Percentiles rank a stretch among this genome's conserved stretches.
Evolutionary conservation across 192 early-diverging fungal genomes (phyloP).

Genomic region (Linnemannia schmuckeri): DNA sequence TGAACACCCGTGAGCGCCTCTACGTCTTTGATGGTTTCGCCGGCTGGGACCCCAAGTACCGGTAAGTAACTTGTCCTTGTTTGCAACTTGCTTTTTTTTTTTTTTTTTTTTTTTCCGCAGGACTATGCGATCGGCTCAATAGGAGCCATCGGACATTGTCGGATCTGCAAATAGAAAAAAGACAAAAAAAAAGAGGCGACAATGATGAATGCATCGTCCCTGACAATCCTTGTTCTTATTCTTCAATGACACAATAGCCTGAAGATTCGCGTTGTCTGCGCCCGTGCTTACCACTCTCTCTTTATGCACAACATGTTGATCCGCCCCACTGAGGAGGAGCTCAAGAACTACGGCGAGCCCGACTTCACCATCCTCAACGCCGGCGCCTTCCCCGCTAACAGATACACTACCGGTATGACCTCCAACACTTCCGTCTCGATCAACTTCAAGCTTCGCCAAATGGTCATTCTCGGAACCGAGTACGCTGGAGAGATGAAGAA

Average conservation of each 20-base stretch:
- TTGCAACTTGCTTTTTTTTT: too few relatives aligned
- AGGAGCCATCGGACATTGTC: background rate
- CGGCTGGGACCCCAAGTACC: constrained; percentile 98
- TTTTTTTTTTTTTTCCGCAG: too few relatives aligned
- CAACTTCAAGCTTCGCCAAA: constrained; percentile 94
- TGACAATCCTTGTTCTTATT: background rate
- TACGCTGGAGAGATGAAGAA: constrained; percentile 99
- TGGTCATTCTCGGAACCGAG: constrained; percentile 98
- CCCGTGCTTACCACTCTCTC: constrained; percentile 95
- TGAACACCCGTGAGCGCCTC: constrained; percentile 93
- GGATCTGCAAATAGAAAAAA: constrained; percentile 2
- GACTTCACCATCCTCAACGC: constrained; percentile 99
- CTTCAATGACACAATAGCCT: constrained; percentile 60
- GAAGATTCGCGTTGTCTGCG: constrained; percentile 96
- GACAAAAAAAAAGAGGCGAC: background rate
- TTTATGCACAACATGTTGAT: constrained; percentile 99
- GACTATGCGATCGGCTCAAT: background rate
- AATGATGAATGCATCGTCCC: background rate
- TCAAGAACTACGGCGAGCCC: constrained; percentile 92
- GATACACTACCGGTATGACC: constrained; percentile 96
- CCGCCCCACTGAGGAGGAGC: constrained; percentile 92
- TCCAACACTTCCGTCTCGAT: constrained; percentile 92
- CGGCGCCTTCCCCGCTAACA: constrained; percentile 93
- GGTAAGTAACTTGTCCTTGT: constrained; percentile 44
- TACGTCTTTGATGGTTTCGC: constrained; percentile 98